Conservation (phyloP, 495 filamentous ascomycete genomes). For the Apodospora peruviana region DNA sequence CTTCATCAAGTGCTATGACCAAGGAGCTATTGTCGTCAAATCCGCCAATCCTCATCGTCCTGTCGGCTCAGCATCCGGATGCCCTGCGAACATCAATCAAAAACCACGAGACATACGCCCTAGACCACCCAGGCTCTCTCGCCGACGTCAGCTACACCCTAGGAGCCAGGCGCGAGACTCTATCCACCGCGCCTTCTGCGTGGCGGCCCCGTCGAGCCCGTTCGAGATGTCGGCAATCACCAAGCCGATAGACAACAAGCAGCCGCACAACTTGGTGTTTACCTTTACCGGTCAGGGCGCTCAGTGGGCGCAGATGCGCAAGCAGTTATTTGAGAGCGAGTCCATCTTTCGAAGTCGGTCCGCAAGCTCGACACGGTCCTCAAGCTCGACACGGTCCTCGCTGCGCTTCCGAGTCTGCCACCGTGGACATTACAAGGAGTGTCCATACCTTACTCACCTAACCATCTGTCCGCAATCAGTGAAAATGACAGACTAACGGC, state of each 20-base stretch:
- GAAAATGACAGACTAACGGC: conserved; percentile 18
- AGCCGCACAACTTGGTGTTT: no score
- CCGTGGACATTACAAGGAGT: background rate
- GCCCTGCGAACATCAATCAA: background rate
- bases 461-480: conserved; percentile 6
- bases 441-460: background rate
- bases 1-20: no score
- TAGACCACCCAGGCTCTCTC: background rate
- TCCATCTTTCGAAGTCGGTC: no score
- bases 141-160: background rate
- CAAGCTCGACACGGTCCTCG: no score
- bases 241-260: no score
- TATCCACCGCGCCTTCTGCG: background rate
- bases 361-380: no score
- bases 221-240: background rate
- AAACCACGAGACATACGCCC: background rate
- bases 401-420: background rate
- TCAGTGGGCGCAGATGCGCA: conserved; percentile 15
- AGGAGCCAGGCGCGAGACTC: background rate
- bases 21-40: background rate
- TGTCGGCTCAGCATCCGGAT: background rate
- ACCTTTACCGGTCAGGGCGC: conserved; percentile 23
- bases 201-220: background rate
- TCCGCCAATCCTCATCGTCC: background rate
- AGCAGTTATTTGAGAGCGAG: no score